Evolutionary conservation across 495 filamentous ascomycete species (phyloP).

Genomic region (Aspergillus bertholletiae): DNA sequence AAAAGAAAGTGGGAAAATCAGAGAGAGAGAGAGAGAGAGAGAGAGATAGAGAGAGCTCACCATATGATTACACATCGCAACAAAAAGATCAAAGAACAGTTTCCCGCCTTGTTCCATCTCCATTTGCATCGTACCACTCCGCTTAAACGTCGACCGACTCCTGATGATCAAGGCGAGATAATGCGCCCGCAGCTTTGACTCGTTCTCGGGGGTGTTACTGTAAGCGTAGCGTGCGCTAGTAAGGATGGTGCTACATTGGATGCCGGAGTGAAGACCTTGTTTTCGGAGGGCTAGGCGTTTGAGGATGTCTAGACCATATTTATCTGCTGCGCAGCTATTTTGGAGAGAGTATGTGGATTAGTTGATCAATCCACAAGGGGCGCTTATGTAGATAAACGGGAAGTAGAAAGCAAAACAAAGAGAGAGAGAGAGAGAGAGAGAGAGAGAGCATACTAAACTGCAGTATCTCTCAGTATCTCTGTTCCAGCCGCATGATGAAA

Average conservation of each 20-base stretch:
- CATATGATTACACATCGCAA: slow-evolving; percentile 90
- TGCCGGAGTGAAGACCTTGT: slow-evolving; percentile 78
- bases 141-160: slow-evolving; percentile 79
- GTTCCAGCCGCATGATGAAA: slow-evolving; percentile 62
- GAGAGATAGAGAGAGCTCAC: slow-evolving; percentile 26
- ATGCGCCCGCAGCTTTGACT: slow-evolving; percentile 85
- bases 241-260: slow-evolving; percentile 80
- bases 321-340: slow-evolving; percentile 68
- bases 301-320: slow-evolving; percentile 75
- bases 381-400: too few species aligned
- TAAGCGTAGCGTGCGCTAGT: slow-evolving; percentile 82
- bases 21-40: too few species aligned
- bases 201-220: slow-evolving; percentile 80
- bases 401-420: background rate
- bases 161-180: slow-evolving; percentile 91
- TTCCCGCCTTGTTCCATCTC: slow-evolving; percentile 87
- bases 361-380: background rate
- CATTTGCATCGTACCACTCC: slow-evolving; percentile 93
- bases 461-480: slow-evolving; percentile 78
- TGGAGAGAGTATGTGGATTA: too few species aligned
- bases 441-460: slow-evolving; percentile 60
- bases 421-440: background rate
- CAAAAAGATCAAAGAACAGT: slow-evolving; percentile 91
- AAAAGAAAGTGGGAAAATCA: too few species aligned
- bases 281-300: slow-evolving; percentile 81